phyloP scores from a whole-genome alignment of 2,329 filamentous ascomycete species.

The Curvularia lunata region DNA sequence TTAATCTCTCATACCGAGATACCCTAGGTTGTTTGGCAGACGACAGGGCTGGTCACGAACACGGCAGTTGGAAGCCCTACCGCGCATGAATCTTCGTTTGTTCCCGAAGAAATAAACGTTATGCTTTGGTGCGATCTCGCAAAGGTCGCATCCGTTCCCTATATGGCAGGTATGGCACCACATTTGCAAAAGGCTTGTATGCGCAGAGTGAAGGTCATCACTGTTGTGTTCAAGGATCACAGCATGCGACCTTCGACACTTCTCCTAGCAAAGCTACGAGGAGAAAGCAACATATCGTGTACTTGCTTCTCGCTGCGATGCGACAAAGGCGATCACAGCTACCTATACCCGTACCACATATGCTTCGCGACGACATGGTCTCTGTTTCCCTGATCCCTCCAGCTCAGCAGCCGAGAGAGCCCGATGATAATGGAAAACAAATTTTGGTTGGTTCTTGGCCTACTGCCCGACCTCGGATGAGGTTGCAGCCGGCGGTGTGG shows the following conservation, averaged over 20 bases:
- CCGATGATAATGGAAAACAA: neutral
- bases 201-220: neutral
- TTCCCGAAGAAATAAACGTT: neutral
- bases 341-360: neutral
- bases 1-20: neutral
- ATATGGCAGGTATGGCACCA: neutral
- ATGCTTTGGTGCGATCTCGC: neutral
- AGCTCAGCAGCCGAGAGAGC: slow-evolving; percentile 1
- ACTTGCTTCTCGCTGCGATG: neutral
- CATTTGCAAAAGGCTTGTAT: neutral
- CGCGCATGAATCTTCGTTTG: slow-evolving; percentile 2
- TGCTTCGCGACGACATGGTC: neutral
- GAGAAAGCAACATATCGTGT: neutral
- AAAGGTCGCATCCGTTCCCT: neutral
- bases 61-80: neutral
- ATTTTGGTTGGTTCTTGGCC: neutral
- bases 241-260: neutral
- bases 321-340: neutral
- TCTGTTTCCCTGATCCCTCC: neutral
- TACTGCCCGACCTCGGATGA: slow-evolving; percentile 7
- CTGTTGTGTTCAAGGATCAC: neutral
- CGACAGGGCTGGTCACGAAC: neutral
- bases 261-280: neutral
- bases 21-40: neutral
- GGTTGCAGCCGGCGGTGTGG: slow-evolving; percentile 6